These are phyloP conservation scores for Penstemon barbatus DNA, from an alignment of 257 asterid genomes.

Conservation along the genomic window DNA sequence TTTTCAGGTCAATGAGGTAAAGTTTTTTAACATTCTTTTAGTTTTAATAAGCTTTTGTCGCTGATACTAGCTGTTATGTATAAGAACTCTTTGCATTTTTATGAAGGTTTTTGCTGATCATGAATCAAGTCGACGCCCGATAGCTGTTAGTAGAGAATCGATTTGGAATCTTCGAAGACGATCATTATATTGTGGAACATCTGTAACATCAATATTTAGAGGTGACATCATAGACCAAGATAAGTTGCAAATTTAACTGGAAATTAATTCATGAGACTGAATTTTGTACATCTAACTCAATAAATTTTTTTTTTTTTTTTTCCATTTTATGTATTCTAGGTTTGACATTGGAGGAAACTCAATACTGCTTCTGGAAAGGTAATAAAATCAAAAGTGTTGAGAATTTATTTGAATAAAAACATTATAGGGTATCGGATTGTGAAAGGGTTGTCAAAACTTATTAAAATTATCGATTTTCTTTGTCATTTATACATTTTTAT, in stretches of 20 bases:
- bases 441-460: neutral
- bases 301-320: neutral
- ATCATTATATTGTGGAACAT: conserved; percentile 48
- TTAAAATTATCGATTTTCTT: neutral
- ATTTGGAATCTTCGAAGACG: conserved; percentile 37
- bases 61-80: neutral
- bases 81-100: neutral
- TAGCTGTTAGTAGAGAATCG: conserved; percentile 39
- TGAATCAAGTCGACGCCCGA: conserved; percentile 47
- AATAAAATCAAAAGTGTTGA: conserved; percentile 6
- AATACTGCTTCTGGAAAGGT: conserved; percentile 29
- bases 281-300: neutral
- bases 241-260: neutral
- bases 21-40: neutral
- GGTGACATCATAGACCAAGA: conserved; percentile 35
- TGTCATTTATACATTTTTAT: neutral
- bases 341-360: conserved; percentile 26
- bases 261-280: neutral
- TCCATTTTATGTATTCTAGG: conserved; percentile 32
- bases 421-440: too few species aligned
- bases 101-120: conserved; percentile 70
- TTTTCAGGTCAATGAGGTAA: conserved; percentile 78
- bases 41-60: neutral
- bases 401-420: neutral
- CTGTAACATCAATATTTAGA: conserved; percentile 45